Evolutionary conservation across 805 yeast species (phyloP), one percentile per base, ranked within the genome.

Genomic region (Lipomyces chichibuensis): DNA sequence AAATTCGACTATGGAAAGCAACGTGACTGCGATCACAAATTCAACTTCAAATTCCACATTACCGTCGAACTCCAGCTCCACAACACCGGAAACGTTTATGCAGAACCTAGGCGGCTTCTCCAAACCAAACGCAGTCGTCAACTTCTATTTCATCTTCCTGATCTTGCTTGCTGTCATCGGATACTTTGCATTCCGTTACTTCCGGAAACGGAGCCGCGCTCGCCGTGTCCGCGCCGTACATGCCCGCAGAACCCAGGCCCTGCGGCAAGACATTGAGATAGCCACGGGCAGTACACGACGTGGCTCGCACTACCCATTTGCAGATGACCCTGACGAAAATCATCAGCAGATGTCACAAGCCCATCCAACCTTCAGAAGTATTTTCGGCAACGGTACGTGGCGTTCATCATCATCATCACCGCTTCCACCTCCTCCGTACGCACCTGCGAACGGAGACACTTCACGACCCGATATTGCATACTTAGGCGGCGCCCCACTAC

Each of bases 401-500:
- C 58, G 17, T 9, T 14, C 39, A 3, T n/a, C 29, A 27, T n/a
- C 29, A 27, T 27, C 46, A 39, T 37, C 49, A 13, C 29, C 67
- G 9, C 61, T 59, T 3, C 70, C 70, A 37, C 65, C 65, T n/a
- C 69, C 69, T 8, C 70, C 70, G 11, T 67, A 67, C 52, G 17
- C 43, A 17, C 57, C 59, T 2, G 60, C 54, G 27, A 29, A 17
- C 17, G 55, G 32, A 43, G 62, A 29, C 17, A 11, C 58, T 11
- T 55, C 60, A 35, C 63, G 65, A 29, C 27, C 64, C 11, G 67
- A 64, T 25, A n/a, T 23, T 4, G 70, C 70, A 27, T 67, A 67
- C 60, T 49, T 64, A 33, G 70, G 70, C n/a, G 70, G 70, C 13
- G 69, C 63, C 20, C 14, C 55, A 33, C 57, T 60, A 14, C 70